phyloP scores from a whole-genome alignment of 2,329 filamentous ascomycete genomes.

The Claviceps quebecensis region DNA sequence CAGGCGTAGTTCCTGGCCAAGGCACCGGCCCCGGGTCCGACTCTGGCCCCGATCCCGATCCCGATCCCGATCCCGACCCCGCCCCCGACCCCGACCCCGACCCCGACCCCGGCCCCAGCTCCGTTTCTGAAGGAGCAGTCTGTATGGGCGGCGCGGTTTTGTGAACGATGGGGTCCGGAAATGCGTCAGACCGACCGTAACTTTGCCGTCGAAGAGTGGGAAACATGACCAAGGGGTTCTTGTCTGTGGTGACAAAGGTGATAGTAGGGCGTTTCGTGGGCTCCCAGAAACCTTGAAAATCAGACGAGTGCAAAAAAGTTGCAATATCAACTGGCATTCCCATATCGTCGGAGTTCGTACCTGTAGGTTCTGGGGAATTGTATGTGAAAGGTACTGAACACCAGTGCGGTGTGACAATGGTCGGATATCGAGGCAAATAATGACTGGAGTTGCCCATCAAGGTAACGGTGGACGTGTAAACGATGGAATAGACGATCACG shows the following conservation, averaged over 20 bases:
- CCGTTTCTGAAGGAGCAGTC: not conserved
- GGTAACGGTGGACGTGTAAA: constrained; percentile 36
- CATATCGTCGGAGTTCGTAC: not conserved
- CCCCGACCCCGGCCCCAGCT: not conserved
- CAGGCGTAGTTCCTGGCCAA: not conserved
- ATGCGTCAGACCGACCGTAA: constrained; percentile 5
- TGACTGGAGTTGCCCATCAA: constrained; percentile 30
- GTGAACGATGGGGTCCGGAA: constrained; percentile 8
- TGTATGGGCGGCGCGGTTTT: constrained; percentile 2
- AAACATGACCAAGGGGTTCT: constrained; percentile 37
- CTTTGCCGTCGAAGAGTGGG: constrained; percentile 25
- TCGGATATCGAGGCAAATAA: constrained; percentile 32
- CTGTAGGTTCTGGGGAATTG: not conserved
- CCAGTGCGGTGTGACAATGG: constrained; percentile 24
- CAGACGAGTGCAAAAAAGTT: not conserved
- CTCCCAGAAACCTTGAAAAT: not conserved
- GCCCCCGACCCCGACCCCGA: too few species aligned
- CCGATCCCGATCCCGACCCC: too few species aligned
- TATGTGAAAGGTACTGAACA: constrained; percentile 12
- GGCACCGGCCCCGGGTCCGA: too few species aligned
- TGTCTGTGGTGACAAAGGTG: constrained; percentile 38
- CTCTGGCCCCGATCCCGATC: too few species aligned
- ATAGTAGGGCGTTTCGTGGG: constrained; percentile 10
- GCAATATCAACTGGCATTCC: not conserved
- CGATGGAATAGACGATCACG: constrained; percentile 27